phyloP scores from a whole-genome alignment of 2,329 filamentous ascomycete genomes.

The Rhytidhysteron rufulum region DNA sequence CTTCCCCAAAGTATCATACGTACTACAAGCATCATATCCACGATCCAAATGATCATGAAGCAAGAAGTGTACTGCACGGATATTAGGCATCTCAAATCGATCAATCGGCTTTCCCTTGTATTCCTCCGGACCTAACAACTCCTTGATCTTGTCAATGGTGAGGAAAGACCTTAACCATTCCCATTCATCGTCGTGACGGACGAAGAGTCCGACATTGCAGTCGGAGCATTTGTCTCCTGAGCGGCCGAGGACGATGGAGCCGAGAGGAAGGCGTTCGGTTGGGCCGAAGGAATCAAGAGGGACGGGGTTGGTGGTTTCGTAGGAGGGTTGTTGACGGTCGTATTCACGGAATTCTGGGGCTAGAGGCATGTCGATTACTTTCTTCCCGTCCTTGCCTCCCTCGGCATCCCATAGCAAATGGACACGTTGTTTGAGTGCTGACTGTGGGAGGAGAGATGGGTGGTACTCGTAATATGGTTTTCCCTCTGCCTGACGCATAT shows the following conservation, averaged over 20 bases:
- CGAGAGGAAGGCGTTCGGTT: conserved; percentile 35
- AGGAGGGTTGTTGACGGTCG: conserved; percentile 23
- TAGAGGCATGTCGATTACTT: conserved; percentile 16
- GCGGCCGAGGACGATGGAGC: conserved; percentile 31
- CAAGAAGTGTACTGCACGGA: conserved; percentile 41
- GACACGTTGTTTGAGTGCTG: conserved; percentile 21
- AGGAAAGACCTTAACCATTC: conserved; percentile 27
- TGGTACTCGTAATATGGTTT: conserved; percentile 41
- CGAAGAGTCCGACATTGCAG: conserved; percentile 30
- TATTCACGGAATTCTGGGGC: conserved; percentile 17
- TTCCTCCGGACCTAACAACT: conserved; percentile 26
- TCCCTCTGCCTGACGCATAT: conserved; percentile 21
- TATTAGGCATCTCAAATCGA: conserved; percentile 35
- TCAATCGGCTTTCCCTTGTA: conserved; percentile 32
- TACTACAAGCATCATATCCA: conserved; percentile 41
- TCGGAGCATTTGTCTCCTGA: conserved; percentile 31
- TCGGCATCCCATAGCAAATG: conserved; percentile 24
- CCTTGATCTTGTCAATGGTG: conserved; percentile 23
- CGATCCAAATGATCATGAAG: conserved; percentile 47
- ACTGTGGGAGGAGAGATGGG: conserved; percentile 32
- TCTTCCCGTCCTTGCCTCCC: conserved; percentile 15
- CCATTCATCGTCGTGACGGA: conserved; percentile 27
- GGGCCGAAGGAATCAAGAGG: conserved; percentile 30
- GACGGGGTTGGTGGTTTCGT: conserved; percentile 26
- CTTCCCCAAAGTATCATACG: conserved; percentile 47